Base-by-base conservation (phyloP, 345 rosid genomes). In the Geranium brycei region DNA sequence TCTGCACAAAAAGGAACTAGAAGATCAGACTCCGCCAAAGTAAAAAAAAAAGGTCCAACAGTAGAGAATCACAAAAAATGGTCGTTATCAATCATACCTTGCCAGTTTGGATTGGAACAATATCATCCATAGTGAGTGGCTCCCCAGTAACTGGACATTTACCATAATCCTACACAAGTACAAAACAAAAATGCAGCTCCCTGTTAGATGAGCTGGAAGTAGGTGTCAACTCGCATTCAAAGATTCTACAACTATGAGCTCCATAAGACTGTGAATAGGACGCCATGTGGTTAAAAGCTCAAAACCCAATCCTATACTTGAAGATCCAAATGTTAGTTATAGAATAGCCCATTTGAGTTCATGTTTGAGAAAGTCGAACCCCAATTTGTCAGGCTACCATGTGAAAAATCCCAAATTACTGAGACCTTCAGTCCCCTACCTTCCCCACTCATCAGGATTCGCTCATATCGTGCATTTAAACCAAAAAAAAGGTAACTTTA, bases 121-220 rank as follows among this genome's bases (percentile, higher is more conserved):
- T 66, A 68, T 90, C 99, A 57, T 93, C 99, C 79, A 83, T 65
- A 7, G 82, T 77, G 65, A 86, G 97, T 19, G 74, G 80, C 51
- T 93, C 97, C 51, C 87, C 91, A 0, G 99, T 88, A 40, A 87
- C 69, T 0, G 99, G 99, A 53, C 99, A 93, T 71, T 86, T 93
- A 59, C 91, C 99, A 80, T 78, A 80, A 71, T 88, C 97, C 99
- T 93, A 70, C 61, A 61, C n/a, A 62, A n/a, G 61, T 14, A 56
- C 61, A 30, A 53, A 59, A 64, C 3, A 71, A 64, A 13, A 65
- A 40, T 4, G 6, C 16, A 4, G 10, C 0, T 35, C 10, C 41
- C 41, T 35, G 10, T 35, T 5, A 51, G n/a, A 14, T 19, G 23
- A 57, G 8, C 15, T 58, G 23, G 41, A 60, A 65, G 1, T 3